Evolutionary conservation across 306 rosid species (phyloP), one percentile per base, ranked within the genome.

Genomic region (Luffa acutangula): DNA sequence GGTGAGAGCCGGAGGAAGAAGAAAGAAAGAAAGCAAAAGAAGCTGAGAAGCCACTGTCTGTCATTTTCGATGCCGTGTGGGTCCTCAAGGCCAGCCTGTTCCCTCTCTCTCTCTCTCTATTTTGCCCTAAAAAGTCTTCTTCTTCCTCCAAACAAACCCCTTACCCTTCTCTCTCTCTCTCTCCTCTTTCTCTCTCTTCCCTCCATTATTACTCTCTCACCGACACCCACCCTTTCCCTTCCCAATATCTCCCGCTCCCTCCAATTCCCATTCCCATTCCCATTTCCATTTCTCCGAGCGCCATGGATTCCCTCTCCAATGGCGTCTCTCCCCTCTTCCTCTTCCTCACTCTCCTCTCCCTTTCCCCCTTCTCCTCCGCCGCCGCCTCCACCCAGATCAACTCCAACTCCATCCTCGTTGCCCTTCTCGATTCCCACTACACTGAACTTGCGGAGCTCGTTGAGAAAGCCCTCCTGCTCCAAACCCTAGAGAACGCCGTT

Each of bases 391-490:
- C 0, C 80, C 98, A 88, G 67, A 87, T 95, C 2, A 91, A 91
- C 78, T 95, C 99, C 52, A 95, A 95, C 85, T 95, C 99, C 9
- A 89, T 93, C 81, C 97, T 95, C 60, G 97, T 95, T 0, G 97
- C 99, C 0, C 97, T 95, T 9, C 93, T 95, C 3, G 99, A 95
- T 74, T 95, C 99, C 6, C 99, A 86, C 52, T 95, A 95, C 87
- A 95, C 97, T 0, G 97, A 92, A 85, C 93, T 95, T 5, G 85
- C 97, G 0, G 99, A 95, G 84, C 96, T 95, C 14, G 99, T 95
- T 0, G 99, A 95, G 58, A 95, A 95, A 51, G 99, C 97, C 0
- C 99, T 95, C 6, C 86, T 95, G 1, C 84, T 95, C 1, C 97
- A 91, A 17, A 91, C 90, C 4, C 93, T 95, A 0, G 99, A 95